Evolutionary conservation across 768 basidiomycete species (phyloP).

Genomic region (Daedalea quercina): DNA sequence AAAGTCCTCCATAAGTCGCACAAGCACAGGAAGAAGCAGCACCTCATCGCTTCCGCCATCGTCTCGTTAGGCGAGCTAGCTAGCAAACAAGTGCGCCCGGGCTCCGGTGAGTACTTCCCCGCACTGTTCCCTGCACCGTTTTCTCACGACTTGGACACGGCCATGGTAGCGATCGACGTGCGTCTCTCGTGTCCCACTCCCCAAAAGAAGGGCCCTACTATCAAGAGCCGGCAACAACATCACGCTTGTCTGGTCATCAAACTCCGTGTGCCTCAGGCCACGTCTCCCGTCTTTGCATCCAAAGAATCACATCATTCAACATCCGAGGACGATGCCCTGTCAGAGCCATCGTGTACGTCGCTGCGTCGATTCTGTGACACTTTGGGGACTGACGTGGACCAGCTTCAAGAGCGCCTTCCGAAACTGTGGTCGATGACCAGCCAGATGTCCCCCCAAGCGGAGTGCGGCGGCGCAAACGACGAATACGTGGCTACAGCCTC

Average conservation of each 20-base stretch:
- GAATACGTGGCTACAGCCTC: conserved; percentile 33
- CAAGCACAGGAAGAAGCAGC: conserved; percentile 54
- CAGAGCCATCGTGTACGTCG: conserved; percentile 3
- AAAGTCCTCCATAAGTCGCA: conserved; percentile 50
- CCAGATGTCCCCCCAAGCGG: background rate
- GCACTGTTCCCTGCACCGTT: background rate
- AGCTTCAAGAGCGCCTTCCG: conserved; percentile 11
- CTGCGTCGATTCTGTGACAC: background rate
- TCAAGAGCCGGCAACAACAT: conserved; percentile 12
- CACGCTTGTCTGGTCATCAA: conserved; percentile 14
- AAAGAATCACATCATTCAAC: background rate
- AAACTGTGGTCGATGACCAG: conserved; percentile 5
- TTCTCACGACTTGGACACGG: conserved; percentile 5
- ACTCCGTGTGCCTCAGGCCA: conserved; percentile 4
- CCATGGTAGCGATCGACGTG: conserved; percentile 12
- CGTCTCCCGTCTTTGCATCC: background rate
- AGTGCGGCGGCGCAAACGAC: conserved; percentile 20
- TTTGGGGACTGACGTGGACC: background rate
- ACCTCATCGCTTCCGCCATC: conserved; percentile 44
- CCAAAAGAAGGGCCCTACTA: conserved; percentile 15
- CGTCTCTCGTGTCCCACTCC: conserved; percentile 18
- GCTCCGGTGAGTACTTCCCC: conserved; percentile 33
- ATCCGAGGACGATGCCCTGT: background rate
- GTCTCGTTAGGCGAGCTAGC: conserved; percentile 48
- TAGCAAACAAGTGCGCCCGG: conserved; percentile 37